These are phyloP conservation scores for Termitomyces sp. DNA, from an alignment of 768 basidiomycete genomes.

Conservation along the genomic window DNA sequence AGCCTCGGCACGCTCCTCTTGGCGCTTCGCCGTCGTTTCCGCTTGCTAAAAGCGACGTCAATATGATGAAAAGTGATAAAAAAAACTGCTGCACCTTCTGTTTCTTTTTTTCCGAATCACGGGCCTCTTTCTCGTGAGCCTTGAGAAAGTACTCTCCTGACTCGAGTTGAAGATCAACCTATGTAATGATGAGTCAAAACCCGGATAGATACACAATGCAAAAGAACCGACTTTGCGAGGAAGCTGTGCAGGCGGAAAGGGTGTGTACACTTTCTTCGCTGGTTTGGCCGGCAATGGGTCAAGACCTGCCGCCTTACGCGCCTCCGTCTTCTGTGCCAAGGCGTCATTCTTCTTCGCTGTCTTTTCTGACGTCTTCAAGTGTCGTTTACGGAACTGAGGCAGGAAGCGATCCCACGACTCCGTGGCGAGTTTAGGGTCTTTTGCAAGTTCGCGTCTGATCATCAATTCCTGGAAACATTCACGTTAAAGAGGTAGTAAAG, in stretches of 20 bases:
- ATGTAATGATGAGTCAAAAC: background rate
- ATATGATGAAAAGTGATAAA: background rate
- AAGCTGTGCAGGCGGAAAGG: constrained; percentile 93
- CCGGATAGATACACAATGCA: background rate
- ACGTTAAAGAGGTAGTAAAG: background rate
- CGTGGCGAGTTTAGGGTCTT: constrained; percentile 91
- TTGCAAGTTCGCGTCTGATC: constrained; percentile 96
- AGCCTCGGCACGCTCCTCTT: constrained; percentile 79
- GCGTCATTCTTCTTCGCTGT: constrained; percentile 85
- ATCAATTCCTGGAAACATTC: constrained; percentile 74
- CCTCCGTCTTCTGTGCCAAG: constrained; percentile 55
- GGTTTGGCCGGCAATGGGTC: constrained; percentile 46
- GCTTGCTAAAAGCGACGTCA: constrained; percentile 58
- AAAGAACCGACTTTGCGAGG: constrained; percentile 73
- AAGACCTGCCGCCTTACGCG: constrained; percentile 64
- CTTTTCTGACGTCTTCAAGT: constrained; percentile 93
- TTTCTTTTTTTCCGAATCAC: constrained; percentile 66
- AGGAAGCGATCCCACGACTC: constrained; percentile 98
- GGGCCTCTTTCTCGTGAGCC: constrained; percentile 76
- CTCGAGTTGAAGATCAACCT: constrained; percentile 93
- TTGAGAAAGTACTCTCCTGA: constrained; percentile 99
- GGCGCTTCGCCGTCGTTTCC: constrained; percentile 64
- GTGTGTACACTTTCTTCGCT: constrained; percentile 93
- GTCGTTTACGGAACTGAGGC: constrained; percentile 90
- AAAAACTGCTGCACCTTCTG: constrained; percentile 55